phyloP scores from a whole-genome alignment of 768 basidiomycete species.

The Gymnopilus dilepis region DNA sequence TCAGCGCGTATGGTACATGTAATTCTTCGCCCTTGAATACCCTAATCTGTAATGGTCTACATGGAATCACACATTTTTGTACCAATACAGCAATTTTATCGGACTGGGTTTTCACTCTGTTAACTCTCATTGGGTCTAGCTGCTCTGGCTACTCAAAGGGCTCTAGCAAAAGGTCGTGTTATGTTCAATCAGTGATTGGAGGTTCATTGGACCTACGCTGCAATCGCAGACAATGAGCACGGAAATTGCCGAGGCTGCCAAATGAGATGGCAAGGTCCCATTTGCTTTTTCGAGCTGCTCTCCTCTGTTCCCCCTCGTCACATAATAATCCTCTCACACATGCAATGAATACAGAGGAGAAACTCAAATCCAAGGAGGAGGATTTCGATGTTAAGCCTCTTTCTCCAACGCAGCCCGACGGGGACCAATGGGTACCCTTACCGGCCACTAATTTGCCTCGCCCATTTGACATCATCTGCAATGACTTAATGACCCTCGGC shows the following conservation, averaged over 20 bases:
- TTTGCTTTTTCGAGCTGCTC: not conserved
- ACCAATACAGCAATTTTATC: constrained; percentile 1
- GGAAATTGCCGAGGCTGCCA: no score
- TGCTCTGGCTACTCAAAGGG: no score
- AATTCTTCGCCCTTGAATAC: constrained; percentile 2
- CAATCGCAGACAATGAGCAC: no score
- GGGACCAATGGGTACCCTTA: constrained; percentile 21
- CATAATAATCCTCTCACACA: not conserved
- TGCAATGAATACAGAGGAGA: constrained; percentile 5
- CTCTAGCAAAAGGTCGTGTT: no score
- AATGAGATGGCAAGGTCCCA: not conserved
- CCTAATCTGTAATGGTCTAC: constrained; percentile 3
- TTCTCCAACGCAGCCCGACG: not conserved
- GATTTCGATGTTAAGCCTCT: not conserved
- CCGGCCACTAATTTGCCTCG: constrained; percentile 26
- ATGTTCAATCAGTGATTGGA: no score
- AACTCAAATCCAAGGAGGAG: constrained; percentile 4
- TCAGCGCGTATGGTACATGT: constrained; percentile 5
- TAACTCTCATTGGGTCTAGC: no score
- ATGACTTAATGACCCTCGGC: constrained; percentile 30
- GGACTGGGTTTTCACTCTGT: not conserved
- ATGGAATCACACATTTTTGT: constrained; percentile 3
- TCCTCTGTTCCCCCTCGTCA: not conserved
- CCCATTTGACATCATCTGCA: constrained; percentile 29
- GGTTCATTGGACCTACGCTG: no score